phyloP scores from a whole-genome alignment of 1,284 basidiomycete species.

The Ceratobasidium sp. region DNA sequence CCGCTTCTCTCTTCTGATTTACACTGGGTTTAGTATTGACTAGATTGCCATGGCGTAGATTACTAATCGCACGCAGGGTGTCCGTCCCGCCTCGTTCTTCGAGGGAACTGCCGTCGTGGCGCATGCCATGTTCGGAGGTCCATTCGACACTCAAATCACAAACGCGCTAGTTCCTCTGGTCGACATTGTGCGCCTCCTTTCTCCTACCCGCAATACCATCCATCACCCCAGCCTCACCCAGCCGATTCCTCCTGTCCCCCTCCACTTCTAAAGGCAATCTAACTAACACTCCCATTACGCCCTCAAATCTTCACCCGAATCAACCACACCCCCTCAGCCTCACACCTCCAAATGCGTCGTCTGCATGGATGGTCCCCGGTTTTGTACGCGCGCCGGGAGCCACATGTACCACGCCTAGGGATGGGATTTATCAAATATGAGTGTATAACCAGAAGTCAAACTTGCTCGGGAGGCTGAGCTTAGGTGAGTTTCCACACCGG shows the following conservation, averaged over 20 bases:
- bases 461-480: slow-evolving; percentile 95
- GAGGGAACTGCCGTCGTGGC: slow-evolving; percentile 84
- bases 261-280: background rate
- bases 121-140: slow-evolving; percentile 94
- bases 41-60: too few relatives aligned
- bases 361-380: slow-evolving; percentile 98
- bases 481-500: slow-evolving; percentile 66
- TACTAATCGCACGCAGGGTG: slow-evolving; percentile 95
- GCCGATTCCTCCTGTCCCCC: background rate
- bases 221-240: background rate
- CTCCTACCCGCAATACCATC: background rate
- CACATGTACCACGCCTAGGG: slow-evolving; percentile 94
- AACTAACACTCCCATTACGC: background rate
- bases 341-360: slow-evolving; percentile 88
- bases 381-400: slow-evolving; percentile 94
- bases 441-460: slow-evolving; percentile 94
- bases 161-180: slow-evolving; percentile 77
- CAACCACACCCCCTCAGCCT: slow-evolving; percentile 55
- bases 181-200: slow-evolving; percentile 59
- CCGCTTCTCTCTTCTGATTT: slow-evolving; percentile 21
- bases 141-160: slow-evolving; percentile 76
- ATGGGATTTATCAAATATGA: slow-evolving; percentile 97
- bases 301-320: slow-evolving; percentile 18
- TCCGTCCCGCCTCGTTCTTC: slow-evolving; percentile 89
- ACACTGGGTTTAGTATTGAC: too few relatives aligned